Conservation (phyloP, 2,329 filamentous ascomycete genomes). For the Eutypa lata region DNA sequence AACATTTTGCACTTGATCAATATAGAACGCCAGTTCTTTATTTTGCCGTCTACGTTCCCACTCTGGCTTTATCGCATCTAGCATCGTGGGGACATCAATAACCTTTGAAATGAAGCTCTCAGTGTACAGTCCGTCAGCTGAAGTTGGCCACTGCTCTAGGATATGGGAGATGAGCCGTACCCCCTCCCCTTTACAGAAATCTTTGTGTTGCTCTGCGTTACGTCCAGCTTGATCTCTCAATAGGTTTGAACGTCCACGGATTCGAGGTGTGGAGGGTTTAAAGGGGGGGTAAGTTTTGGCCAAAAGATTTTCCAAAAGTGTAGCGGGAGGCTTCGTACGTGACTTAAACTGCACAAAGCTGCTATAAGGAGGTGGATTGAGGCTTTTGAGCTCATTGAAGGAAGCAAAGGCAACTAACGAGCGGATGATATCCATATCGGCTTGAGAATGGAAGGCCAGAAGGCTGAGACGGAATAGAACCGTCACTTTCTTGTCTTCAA, state of each 20-base stretch:
- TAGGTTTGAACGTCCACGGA: too few relatives aligned
- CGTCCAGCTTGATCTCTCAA: too few relatives aligned
- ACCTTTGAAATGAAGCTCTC: neutral
- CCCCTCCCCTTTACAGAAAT: conserved; percentile 8
- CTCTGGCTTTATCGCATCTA: conserved; percentile 9
- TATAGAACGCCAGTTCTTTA: conserved; percentile 9
- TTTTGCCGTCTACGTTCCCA: conserved; percentile 16
- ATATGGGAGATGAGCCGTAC: conserved; percentile 6
- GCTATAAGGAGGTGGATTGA: conserved; percentile 11
- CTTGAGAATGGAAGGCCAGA: conserved; percentile 20
- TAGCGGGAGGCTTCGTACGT: too few relatives aligned
- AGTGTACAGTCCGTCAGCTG: conserved; percentile 1
- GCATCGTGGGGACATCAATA: conserved; percentile 3
- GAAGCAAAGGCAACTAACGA: conserved; percentile 12
- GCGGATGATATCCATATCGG: conserved; percentile 22
- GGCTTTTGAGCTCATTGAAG: conserved; percentile 6
- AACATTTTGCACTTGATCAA: conserved; percentile 8
- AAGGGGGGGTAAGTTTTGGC: too few relatives aligned
- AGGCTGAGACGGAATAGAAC: conserved; percentile 25
- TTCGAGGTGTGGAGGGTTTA: too few relatives aligned
- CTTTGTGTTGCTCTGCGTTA: conserved; percentile 5
- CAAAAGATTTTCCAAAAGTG: too few relatives aligned
- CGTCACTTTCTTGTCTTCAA: conserved; percentile 4
- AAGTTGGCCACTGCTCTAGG: conserved; percentile 11
- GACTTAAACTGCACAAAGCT: conserved; percentile 15